Evolutionary conservation across 306 rosid genomes (phyloP), one percentile per base, ranked within the genome.

Genomic region (Acacia crassicarpa): DNA sequence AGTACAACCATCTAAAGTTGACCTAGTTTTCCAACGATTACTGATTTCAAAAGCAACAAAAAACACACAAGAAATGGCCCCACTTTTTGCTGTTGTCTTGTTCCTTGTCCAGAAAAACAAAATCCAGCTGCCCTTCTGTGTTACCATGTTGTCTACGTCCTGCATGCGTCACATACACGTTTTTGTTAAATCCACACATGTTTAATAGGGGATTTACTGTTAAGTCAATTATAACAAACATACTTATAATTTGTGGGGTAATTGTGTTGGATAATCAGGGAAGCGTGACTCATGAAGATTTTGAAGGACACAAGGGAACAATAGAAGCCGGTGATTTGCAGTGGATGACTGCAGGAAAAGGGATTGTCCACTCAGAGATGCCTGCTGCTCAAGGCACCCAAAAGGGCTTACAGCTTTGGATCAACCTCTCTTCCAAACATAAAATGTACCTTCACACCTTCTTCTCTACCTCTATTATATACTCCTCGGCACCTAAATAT

Each of bases 271-370:
- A 46, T 78, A 44, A 80, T 62, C 62, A 95, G 99, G 99, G 99
- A 65, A 89, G 91, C 65, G 38, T 93, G 65, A 89, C 86, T 2
- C 99, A 95, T 84, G 99, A 95, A 89, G 99, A 95, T 76, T 95
- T 91, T 85, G 98, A 93, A 86, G 99, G 99, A 44, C 98, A 91
- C 46, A 93, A 92, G 69, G 99, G 99, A 79, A 95, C 93, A 72
- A 92, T 95, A 33, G 91, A 85, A 76, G 92, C 91, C 1, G 98
- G 99, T 82, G 99, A 93, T 80, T 77, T 95, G 82, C 99, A 95
- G 16, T 95, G 99, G 99, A 95, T 95, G 99, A 95, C 99, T 61
- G 99, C 99, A 38, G 99, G 99, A 4, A 91, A 88, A 92, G 99
- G 99, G 9, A 93, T 95, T 7, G 91, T 95, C 81, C 99, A 95